Conservation (phyloP, 768 basidiomycete species). For the Lactarius pseudohatsudake region DNA sequence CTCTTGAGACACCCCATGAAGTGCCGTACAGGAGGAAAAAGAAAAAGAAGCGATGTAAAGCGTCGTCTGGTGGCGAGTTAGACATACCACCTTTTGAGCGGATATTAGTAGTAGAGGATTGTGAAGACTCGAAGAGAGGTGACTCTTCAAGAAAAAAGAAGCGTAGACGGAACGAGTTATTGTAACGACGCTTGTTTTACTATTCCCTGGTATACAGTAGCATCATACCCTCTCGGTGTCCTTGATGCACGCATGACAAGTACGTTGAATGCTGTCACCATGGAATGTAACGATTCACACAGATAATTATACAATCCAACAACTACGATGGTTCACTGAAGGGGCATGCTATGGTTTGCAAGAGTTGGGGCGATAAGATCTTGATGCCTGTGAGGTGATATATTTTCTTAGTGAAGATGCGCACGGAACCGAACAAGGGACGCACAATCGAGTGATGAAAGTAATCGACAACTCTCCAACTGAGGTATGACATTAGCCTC, state of each 20-base stretch:
- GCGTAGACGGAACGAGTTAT: constrained; percentile 12
- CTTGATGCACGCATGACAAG: background rate
- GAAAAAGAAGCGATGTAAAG: constrained; percentile 22
- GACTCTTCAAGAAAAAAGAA: constrained; percentile 17
- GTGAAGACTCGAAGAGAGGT: background rate
- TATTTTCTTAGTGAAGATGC: background rate
- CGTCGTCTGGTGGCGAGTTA: background rate
- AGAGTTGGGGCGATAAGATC: constrained; percentile 21
- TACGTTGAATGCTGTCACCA: background rate
- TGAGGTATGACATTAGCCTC: constrained; percentile 41
- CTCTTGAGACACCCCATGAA: constrained; percentile 1
- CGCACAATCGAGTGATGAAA: constrained; percentile 18
- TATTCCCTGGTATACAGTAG: background rate
- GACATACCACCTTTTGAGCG: constrained; percentile 2
- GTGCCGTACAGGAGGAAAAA: constrained; percentile 4
- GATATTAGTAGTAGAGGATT: constrained; percentile 9
- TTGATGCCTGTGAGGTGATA: constrained; percentile 18
- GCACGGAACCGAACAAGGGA: background rate
- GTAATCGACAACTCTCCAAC: constrained; percentile 16
- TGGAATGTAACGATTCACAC: constrained; percentile 17
- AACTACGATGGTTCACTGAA: constrained; percentile 22
- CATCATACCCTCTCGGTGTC: constrained; percentile 5
- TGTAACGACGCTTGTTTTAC: background rate
- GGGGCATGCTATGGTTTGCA: constrained; percentile 20
- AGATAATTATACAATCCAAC: constrained; percentile 31